phyloP scores from a whole-genome alignment of 495 filamentous ascomycete genomes.

The Hypoxylon rickii region DNA sequence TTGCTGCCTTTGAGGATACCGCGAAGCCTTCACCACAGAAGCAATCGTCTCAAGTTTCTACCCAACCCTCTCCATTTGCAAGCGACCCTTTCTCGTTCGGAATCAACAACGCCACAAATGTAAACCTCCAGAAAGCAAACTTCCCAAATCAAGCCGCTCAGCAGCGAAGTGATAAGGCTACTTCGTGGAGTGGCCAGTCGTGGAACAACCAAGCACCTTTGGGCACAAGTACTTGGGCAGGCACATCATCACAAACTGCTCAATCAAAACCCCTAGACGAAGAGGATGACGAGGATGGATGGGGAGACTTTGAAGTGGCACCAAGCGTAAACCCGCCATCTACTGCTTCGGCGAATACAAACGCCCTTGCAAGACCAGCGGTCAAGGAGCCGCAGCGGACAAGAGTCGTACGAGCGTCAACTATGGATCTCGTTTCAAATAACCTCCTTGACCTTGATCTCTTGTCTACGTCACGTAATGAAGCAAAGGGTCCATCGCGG shows the following conservation, averaged over 20 bases:
- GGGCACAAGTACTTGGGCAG: conserved; percentile 17
- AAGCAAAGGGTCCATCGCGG: conserved; percentile 3
- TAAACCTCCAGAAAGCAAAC: neutral
- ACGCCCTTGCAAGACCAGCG: conserved; percentile 10
- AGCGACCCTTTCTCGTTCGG: conserved; percentile 25
- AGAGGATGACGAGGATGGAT: conserved; percentile 65
- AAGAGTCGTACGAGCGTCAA: conserved; percentile 45
- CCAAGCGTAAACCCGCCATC: conserved; percentile 13
- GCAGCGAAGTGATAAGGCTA: conserved; percentile 9
- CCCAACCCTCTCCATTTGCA: conserved; percentile 9
- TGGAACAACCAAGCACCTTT: conserved; percentile 24
- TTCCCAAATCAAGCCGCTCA: conserved; percentile 8
- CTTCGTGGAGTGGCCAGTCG: conserved; percentile 4
- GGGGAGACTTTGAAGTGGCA: conserved; percentile 75
- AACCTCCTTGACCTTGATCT: conserved; percentile 44
- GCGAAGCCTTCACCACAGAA: conserved; percentile 34
- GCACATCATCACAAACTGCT: conserved; percentile 10
- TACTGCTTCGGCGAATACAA: neutral
- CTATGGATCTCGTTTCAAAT: conserved; percentile 51
- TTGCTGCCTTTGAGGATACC: conserved; percentile 67
- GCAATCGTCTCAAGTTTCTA: conserved; percentile 17
- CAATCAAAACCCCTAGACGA: conserved; percentile 30
- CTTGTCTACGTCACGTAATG: conserved; percentile 5
- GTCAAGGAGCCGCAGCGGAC: conserved; percentile 27
- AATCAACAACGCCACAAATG: conserved; percentile 1